Evolutionary conservation across 192 early-diverging fungal species (phyloP), one percentile per base, ranked within the genome.

Genomic region (Jimgerdemannia flammicorona): DNA sequence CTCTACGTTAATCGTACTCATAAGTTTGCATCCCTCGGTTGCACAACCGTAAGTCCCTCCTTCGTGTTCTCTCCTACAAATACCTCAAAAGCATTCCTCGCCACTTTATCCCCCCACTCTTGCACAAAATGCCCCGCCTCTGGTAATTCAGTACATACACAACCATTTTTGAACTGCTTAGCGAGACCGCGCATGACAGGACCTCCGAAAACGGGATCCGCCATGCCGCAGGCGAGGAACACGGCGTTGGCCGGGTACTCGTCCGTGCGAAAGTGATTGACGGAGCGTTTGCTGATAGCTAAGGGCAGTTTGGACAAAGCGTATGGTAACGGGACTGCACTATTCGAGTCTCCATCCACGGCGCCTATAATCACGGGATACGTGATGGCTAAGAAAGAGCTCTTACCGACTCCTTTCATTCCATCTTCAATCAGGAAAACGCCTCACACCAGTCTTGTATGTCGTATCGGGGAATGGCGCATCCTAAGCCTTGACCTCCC

Each of bases 111-210:
- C 14, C 64, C 64, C 64, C 64, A 1, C 64, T 65, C 64, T 65
- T 65, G 64, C 19, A 65, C 64, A 65, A 65, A 65, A 65, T 65
- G 64, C 19, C 64, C 64, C 64, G 64, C 64, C 19, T 65, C 64
- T 65, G 14, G 14, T 1, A 65, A 18, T 65, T 65, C 64, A 18
- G 64, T 19, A 19, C 1, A 65, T 18, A 18, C 14, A 19, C 64
- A 65, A 18, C 64, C 64, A 65, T 65, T 65, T 19, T 65, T 65
- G 14, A 14, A 65, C 14, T 18, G 14, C 19, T 65, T 14, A 65
- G 64, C 64, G 19, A 65, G 64, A 65, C 64, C 64, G 14, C 19
- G 14, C 64, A 65, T 65, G 14, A 65, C 64, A 14, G 64, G 64
- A 65, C 14, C 14, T 65, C 64, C 64, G 19, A 65, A 1, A 14